phyloP scores from a whole-genome alignment of 495 filamentous ascomycete genomes.

The Lasiosphaeris hirsuta region DNA sequence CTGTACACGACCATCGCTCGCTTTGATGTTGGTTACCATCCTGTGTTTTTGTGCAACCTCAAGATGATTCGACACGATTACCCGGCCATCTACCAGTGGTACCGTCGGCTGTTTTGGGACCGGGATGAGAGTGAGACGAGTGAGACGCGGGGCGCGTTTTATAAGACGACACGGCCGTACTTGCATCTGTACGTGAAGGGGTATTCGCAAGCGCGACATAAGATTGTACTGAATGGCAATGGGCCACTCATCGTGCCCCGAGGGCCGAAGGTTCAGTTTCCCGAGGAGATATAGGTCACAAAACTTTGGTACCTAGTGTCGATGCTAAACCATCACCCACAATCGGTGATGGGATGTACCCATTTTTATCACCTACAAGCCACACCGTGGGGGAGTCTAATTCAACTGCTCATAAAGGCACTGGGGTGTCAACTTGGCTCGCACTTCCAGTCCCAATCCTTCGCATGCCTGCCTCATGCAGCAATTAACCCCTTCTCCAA shows the following conservation, averaged over 20 bases:
- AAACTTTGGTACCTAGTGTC: too few relatives aligned
- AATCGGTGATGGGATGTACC: too few relatives aligned
- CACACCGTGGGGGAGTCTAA: too few relatives aligned
- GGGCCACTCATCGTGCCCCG: conserved; percentile 28
- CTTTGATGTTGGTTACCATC: conserved; percentile 76
- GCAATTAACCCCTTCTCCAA: too few relatives aligned
- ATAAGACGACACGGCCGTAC: conserved; percentile 55
- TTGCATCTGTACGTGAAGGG: conserved; percentile 21
- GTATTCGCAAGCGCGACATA: conserved; percentile 23
- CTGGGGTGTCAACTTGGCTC: too few relatives aligned
- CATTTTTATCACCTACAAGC: too few relatives aligned
- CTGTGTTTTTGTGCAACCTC: conserved; percentile 82
- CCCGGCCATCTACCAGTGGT: conserved; percentile 64
- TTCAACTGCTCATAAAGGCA: too few relatives aligned
- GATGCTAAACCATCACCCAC: too few relatives aligned
- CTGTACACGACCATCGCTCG: conserved; percentile 76
- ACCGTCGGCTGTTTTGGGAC: conserved; percentile 68
- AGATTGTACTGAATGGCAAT: conserved; percentile 18
- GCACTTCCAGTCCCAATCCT: too few relatives aligned
- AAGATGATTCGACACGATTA: conserved; percentile 73
- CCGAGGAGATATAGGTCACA: neutral
- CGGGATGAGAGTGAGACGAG: conserved; percentile 36
- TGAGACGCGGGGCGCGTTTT: conserved; percentile 32
- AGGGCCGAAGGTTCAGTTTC: conserved; percentile 22
- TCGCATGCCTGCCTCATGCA: too few relatives aligned